These are phyloP conservation scores for Termitomyces eurrhizus DNA, from an alignment of 768 basidiomycete genomes.

Conservation along the genomic window DNA sequence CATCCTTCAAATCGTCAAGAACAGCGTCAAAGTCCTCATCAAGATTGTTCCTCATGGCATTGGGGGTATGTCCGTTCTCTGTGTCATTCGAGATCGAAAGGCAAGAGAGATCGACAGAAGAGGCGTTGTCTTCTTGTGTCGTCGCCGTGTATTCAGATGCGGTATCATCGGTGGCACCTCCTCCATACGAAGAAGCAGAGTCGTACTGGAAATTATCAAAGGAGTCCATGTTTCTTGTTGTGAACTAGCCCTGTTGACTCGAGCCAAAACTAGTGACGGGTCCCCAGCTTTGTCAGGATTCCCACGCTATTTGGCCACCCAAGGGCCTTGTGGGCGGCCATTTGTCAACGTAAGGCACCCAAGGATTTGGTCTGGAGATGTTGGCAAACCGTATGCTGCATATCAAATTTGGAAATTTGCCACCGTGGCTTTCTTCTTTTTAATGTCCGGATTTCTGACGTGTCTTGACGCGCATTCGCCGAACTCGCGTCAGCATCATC, in stretches of 20 bases:
- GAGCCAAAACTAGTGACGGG: conserved; percentile 4
- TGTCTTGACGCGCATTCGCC: background rate
- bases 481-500: background rate
- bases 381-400: background rate
- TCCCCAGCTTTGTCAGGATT: conserved; percentile 3
- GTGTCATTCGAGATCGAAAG: conserved; percentile 62
- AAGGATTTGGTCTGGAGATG: background rate
- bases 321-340: background rate
- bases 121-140: conserved; percentile 49
- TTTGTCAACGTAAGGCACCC: background rate
- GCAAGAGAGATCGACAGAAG: conserved; percentile 60
- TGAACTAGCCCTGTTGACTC: conserved; percentile 8
- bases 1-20: conserved; percentile 86
- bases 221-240: conserved; percentile 56
- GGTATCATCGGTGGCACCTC: conserved; percentile 70
- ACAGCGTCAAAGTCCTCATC: conserved; percentile 91
- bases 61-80: conserved; percentile 36
- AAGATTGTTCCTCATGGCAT: conserved; percentile 30
- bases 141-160: conserved; percentile 79
- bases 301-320: background rate
- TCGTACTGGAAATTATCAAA: conserved; percentile 88
- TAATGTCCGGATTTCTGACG: background rate
- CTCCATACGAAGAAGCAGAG: conserved; percentile 78
- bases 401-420: background rate
- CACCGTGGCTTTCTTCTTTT: background rate